phyloP scores from a whole-genome alignment of 2,329 filamentous ascomycete genomes.

The Penicillium vulpinum region DNA sequence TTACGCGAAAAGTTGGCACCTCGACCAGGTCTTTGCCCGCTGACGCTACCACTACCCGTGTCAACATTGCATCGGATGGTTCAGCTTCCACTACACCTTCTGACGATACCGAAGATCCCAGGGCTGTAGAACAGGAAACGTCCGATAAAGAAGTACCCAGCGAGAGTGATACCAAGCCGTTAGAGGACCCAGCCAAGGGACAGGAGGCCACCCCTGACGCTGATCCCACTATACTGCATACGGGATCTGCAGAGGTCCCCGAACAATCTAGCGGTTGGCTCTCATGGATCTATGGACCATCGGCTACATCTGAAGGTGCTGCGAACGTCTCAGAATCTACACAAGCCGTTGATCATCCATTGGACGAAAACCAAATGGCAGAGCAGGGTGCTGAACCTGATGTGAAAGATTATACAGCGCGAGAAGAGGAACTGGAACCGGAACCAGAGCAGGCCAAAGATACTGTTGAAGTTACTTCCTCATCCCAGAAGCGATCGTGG shows the following conservation, averaged over 20 bases:
- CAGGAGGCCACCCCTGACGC: slow-evolving; percentile 16
- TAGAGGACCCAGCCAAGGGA: slow-evolving; percentile 20
- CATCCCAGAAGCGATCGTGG: slow-evolving; percentile 44
- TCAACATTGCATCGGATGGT: slow-evolving; percentile 48
- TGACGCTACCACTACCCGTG: slow-evolving; percentile 45
- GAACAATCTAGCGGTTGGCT: slow-evolving; percentile 36
- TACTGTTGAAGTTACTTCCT: slow-evolving; percentile 11
- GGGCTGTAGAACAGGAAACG: slow-evolving; percentile 11
- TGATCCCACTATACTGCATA: slow-evolving; percentile 16
- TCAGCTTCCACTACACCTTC: slow-evolving; percentile 34
- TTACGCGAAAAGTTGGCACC: slow-evolving; percentile 42
- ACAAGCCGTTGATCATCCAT: slow-evolving; percentile 14
- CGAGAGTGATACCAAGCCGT: slow-evolving; percentile 11
- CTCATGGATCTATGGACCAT: slow-evolving; percentile 39
- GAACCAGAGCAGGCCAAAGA: slow-evolving; percentile 1
- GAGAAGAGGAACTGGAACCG: slow-evolving; percentile 16
- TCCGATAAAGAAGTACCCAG: slow-evolving; percentile 21
- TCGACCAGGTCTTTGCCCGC: slow-evolving; percentile 49
- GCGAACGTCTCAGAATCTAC: slow-evolving; percentile 13
- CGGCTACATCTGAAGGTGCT: slow-evolving; percentile 11
- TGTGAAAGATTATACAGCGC: slow-evolving; percentile 10
- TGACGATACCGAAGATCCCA: slow-evolving; percentile 19
- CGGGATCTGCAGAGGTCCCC: slow-evolving; percentile 12
- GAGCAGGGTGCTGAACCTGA: slow-evolving; percentile 11
- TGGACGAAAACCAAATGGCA: slow-evolving; percentile 9